Base-by-base conservation (phyloP, 2,329 filamentous ascomycete genomes). In the Colletotrichum plurivorum region DNA sequence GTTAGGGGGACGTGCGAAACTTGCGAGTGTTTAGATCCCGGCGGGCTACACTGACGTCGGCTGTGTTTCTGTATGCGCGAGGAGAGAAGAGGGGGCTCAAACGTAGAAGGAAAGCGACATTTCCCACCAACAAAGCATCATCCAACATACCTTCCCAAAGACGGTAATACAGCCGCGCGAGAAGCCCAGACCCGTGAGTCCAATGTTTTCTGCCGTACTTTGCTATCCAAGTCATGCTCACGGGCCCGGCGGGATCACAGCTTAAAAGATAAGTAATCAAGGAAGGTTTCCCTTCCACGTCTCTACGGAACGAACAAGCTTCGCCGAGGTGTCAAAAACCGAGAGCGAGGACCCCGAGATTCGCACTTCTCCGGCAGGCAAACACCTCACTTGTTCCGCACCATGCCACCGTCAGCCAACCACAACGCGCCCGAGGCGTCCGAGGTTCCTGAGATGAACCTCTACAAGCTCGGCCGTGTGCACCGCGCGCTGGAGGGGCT, bases 371-470 rank as follows among this genome's bases (percentile, higher is more conserved):
- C 31, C 7, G 31, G 31, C 31, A 36, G 10, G 43, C 43, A 27
- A 22, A 13, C 16, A 25, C 9, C 45, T 48, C n/a, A n/a, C 41
- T 20, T 43, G 27, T 31, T 10, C 31, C 31, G 31, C 31, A 53
- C 5, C 54, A 65, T 65, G 62, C 10, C 62, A 9, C 43, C 54
- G 15, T 6, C n/a, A 10, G 20, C n/a, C 22, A 45, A 65, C 31
- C 31, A 36, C 6, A 7, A 7, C 45, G 9, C 45, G 45, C 6
- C 45, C 45, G 45, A 8, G 18, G 67, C 49, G 20, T 67, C 62
- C 43, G 67, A 60, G 31, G 67, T 69, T 25, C 62, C 62, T 31
- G 67, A 69, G 36, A 69, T 69, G 67, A 61, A 66, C 36, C 67
- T 69, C 8, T 69, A 69, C 45, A 67, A 69, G 51, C 55, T 69